Conservation (phyloP, 805 yeast genomes). For the Schizosaccharomyces cryophilus region DNA sequence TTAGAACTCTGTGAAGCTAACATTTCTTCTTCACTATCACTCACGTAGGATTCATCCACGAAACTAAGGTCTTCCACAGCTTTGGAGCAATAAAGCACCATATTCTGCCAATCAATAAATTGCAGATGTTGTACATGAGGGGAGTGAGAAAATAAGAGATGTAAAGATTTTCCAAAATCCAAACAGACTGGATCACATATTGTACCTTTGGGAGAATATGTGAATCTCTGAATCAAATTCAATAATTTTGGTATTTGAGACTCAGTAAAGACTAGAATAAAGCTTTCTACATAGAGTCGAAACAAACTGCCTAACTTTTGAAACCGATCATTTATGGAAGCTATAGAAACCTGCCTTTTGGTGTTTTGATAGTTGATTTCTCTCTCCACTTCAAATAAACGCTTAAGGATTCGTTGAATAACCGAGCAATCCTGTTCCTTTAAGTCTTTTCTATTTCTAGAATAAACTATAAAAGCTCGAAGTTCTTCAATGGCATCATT, state of each 20-base stretch:
- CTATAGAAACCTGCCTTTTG: not conserved
- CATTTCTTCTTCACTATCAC: not conserved
- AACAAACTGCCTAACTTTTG: not conserved
- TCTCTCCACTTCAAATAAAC: not conserved
- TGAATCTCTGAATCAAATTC: not conserved
- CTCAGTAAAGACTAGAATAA: not conserved
- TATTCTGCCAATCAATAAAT: constrained; percentile 4
- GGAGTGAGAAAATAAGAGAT: constrained; percentile 3
- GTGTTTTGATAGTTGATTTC: not conserved
- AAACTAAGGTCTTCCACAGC: constrained; percentile 1
- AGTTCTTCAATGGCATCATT: not conserved
- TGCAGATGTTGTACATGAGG: constrained; percentile 10
- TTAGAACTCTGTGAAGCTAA: not conserved
- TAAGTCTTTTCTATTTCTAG: not conserved
- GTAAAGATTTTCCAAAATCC: not conserved
- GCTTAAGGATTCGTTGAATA: not conserved
- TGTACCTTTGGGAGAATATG: not conserved
- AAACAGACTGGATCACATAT: not conserved
- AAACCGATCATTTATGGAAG: not conserved
- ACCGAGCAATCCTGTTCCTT: not conserved
- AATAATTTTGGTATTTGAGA: not conserved
- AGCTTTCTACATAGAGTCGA: not conserved
- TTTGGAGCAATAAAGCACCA: constrained; percentile 3
- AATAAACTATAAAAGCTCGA: not conserved
- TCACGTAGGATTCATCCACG: not conserved